A percentile compares a stretch with the other conserved stretches of the same genome.
phyloP scores from a whole-genome alignment of 179 eudicot species.

The Heliamphora pulchella region DNA sequence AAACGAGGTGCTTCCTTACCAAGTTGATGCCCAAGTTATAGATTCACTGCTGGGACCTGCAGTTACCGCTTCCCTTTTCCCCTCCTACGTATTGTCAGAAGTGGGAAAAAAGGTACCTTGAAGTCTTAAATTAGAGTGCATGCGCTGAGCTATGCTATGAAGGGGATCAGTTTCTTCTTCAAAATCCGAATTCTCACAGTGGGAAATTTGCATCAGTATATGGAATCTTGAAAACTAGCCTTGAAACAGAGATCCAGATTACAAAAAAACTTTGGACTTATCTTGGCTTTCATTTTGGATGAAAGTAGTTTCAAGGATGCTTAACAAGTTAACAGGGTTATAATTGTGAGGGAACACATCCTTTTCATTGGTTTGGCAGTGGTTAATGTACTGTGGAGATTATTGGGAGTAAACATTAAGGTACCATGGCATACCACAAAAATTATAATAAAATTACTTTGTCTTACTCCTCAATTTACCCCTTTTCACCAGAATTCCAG shows the following conservation, averaged over 20 bases:
- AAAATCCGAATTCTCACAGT: constrained; percentile 58
- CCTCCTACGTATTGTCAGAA: no score
- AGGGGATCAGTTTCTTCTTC: no score
- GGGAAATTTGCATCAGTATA: constrained; percentile 64
- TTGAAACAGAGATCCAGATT: constrained; percentile 47
- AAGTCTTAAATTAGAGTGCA: no score
- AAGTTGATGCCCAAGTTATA: no score
- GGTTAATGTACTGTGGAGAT: no score
- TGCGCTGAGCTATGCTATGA: no score
- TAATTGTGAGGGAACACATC: constrained; percentile 62
- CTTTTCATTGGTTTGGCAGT: constrained; percentile 18
- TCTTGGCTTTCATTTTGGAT: constrained; percentile 66
- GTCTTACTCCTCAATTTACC: not conserved
- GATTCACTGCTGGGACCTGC: no score
- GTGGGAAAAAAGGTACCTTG: no score
- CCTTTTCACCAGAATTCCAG: not conserved
- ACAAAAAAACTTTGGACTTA: constrained; percentile 64
- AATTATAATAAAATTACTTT: not conserved
- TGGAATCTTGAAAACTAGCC: constrained; percentile 54
- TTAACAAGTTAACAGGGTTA: constrained; percentile 37
- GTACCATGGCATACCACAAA: not conserved
- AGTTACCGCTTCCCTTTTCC: no score
- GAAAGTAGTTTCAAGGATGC: constrained; percentile 46
- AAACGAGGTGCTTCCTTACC: no score
- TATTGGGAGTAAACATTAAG: not conserved